Base-by-base conservation (phyloP, 2,329 filamentous ascomycete genomes). In the Daldinia sp. region DNA sequence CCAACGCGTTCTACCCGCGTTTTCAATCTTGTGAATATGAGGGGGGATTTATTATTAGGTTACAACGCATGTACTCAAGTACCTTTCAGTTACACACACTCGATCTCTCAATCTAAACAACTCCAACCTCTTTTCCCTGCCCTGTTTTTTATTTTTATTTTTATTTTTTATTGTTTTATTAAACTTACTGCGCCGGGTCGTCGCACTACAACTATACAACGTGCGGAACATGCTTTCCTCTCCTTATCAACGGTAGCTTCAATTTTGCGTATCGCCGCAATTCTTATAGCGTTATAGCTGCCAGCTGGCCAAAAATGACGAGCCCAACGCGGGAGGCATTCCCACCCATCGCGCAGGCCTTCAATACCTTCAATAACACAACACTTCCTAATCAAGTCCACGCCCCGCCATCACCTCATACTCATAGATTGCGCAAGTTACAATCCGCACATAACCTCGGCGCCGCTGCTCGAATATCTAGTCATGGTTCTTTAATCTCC, bases 381-480 rank as follows among this genome's bases (percentile, higher is more conserved):
- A 73, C 76, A 23, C 68, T 78, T 59, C 74, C 77, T 34, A 77
- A 81, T 35, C 79, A 85, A 66, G 78, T 85, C 55, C 81, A 85
- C 71, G 76, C 83, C 48, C 83, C 87, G 64, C 82, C 86, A 21
- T 88, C 87, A 25, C 87, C 88, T 41, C 84, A 87, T 64, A 87
- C 87, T 23, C 86, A 88, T 74, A 86, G 90, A 71, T 82, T 93
- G 63, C 86, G 91, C 69, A 89, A 90, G 74, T 86, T 92, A 27
- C 90, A 93, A 77, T 93, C 91, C 29, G 90, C 91, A 51, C 90
- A 93, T 79, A 82, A 85, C 77, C 78, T 92, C 55, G 86, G 87
- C 74, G 74, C 74, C 15, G 64, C 70, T 21, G 78, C 87, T 64
- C 83, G 85, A 70, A 79, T 80, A 57, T 73, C 79, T 4, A 78